Evolutionary conservation across 2,329 filamentous ascomycete genomes (phyloP).

Genomic region (Alternaria triticimaculans): DNA sequence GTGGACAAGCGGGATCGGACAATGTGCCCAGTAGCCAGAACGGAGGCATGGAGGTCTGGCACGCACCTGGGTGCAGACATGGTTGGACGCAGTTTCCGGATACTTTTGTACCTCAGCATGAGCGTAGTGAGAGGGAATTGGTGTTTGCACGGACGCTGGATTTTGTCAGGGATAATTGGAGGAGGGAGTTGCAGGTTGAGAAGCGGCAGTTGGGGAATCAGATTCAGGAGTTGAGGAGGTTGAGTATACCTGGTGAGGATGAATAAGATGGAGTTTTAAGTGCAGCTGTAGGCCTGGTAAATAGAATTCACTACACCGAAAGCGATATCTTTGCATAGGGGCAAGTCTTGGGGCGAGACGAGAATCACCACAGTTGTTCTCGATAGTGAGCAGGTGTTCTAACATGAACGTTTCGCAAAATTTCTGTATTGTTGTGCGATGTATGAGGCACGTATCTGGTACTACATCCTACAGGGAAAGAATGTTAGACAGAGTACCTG

Average conservation of each 20-base stretch:
- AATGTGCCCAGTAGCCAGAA: slow-evolving; percentile 26
- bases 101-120: slow-evolving; percentile 46
- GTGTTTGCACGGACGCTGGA: slow-evolving; percentile 46
- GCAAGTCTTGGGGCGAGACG: too few relatives aligned
- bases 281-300: too few relatives aligned
- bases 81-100: slow-evolving; percentile 55
- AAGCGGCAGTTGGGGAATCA: slow-evolving; percentile 17
- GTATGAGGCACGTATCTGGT: too few relatives aligned
- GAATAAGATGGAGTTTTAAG: background rate
- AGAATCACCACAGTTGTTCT: too few relatives aligned
- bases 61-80: slow-evolving; percentile 45
- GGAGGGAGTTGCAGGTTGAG: slow-evolving; percentile 25
- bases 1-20: slow-evolving; percentile 23
- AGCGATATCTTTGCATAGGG: too few relatives aligned
- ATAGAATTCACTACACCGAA: too few relatives aligned
- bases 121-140: slow-evolving; percentile 44
- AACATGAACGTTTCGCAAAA: too few relatives aligned
- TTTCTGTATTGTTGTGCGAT: too few relatives aligned
- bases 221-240: slow-evolving; percentile 22
- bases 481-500: background rate
- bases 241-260: slow-evolving; percentile 25
- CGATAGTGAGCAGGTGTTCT: too few relatives aligned
- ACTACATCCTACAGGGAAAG: too few relatives aligned
- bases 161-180: slow-evolving; percentile 49
- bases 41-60: slow-evolving; percentile 49